A percentile compares a stretch with the other conserved stretches of the same genome.
phyloP scores from a whole-genome alignment of 441 rosid genomes.

The Arabidopsis hybrid region DNA sequence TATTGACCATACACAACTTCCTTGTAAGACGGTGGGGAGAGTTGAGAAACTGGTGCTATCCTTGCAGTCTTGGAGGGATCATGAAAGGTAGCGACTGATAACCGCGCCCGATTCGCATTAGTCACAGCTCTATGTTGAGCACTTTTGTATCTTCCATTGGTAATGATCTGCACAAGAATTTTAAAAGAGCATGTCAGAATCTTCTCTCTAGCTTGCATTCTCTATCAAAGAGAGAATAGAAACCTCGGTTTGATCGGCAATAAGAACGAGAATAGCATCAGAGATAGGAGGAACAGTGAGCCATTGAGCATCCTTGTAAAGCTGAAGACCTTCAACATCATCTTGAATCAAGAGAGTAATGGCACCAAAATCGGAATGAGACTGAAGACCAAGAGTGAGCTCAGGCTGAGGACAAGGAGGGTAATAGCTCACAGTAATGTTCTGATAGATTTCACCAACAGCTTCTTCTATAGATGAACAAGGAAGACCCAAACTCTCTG shows the following conservation, averaged over 20 bases:
- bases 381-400: conserved; percentile 87
- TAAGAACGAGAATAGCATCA: conserved; percentile 69
- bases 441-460: conserved; percentile 82
- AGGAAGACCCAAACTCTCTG: conserved; percentile 68
- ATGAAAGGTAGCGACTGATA: conserved; percentile 88
- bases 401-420: conserved; percentile 94
- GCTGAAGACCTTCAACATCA: conserved; percentile 84
- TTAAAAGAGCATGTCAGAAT: conserved; percentile 7
- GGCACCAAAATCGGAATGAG: conserved; percentile 88
- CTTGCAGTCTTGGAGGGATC: conserved; percentile 75
- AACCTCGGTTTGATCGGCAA: conserved; percentile 94
- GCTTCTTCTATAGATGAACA: conserved; percentile 60
- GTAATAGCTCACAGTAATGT: conserved; percentile 82
- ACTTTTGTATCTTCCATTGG: conserved; percentile 79
- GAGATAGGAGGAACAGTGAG: conserved; percentile 62
- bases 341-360: conserved; percentile 88
- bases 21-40: conserved; percentile 53
- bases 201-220: not conserved
- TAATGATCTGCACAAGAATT: conserved; percentile 65
- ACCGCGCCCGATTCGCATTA: conserved; percentile 62
- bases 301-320: conserved; percentile 74
- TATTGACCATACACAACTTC: conserved; percentile 68
- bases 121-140: conserved; percentile 78
- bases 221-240: not conserved
- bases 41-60: conserved; percentile 66